A percentile compares a stretch with the other conserved stretches of the same genome.
phyloP scores from a whole-genome alignment of 2,329 filamentous ascomycete genomes.

The Xylaria arbuscula region DNA sequence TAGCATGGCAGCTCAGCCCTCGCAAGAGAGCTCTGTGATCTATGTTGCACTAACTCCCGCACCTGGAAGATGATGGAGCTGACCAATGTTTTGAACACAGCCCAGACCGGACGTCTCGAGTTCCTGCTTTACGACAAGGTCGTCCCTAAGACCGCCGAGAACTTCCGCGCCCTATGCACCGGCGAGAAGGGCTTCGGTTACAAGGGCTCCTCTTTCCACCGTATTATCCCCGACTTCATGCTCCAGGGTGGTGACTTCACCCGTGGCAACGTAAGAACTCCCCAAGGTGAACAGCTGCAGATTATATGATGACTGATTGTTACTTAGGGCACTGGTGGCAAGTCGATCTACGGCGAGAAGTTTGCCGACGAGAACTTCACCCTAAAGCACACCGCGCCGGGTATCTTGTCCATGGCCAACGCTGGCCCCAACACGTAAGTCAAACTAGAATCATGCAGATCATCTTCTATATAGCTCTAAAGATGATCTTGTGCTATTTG shows the following conservation, averaged over 20 bases:
- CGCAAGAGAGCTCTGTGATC: neutral
- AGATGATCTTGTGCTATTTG: neutral
- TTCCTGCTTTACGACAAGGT: constrained; percentile 88
- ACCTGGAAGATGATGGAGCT: constrained; percentile 21
- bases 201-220: constrained; percentile 86
- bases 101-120: constrained; percentile 81
- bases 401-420: constrained; percentile 94
- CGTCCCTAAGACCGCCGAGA: constrained; percentile 87
- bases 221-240: constrained; percentile 94
- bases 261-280: constrained; percentile 80
- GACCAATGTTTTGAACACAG: constrained; percentile 57
- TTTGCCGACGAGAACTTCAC: constrained; percentile 94
- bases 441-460: neutral
- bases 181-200: constrained; percentile 85
- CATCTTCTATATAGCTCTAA: neutral
- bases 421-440: constrained; percentile 90
- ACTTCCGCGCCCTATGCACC: constrained; percentile 88
- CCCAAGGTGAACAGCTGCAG: neutral
- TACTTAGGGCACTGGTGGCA: constrained; percentile 83
- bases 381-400: constrained; percentile 76
- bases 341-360: constrained; percentile 95
- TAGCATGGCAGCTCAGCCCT: neutral
- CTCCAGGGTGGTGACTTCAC: constrained; percentile 97
- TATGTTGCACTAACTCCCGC: neutral
- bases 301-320: constrained; percentile 19